Evolutionary conservation across 129 eudicot species (phyloP).

Genomic region (Mikania micrantha): DNA sequence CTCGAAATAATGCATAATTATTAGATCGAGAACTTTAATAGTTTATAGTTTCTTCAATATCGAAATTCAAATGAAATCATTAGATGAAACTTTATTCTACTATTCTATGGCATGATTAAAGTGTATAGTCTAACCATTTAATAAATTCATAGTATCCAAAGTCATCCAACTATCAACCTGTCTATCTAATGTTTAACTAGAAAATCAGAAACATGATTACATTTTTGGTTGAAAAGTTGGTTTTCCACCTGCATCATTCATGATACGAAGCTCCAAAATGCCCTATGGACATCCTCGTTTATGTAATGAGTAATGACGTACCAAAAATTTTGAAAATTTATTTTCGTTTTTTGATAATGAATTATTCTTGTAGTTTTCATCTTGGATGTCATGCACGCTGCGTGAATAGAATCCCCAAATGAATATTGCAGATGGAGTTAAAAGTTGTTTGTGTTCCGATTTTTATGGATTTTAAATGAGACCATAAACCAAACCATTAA

Average conservation of each 20-base stretch:
- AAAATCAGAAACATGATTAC: background rate
- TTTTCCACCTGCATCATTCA: background rate
- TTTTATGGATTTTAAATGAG: too few relatives aligned
- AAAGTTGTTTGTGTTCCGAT: too few relatives aligned
- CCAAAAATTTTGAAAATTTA: too few relatives aligned
- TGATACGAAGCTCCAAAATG: background rate
- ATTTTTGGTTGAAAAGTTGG: background rate
- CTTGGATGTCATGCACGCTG: too few relatives aligned
- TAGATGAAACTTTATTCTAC: background rate
- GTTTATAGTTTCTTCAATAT: background rate
- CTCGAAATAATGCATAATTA: background rate
- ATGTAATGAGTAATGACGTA: too few relatives aligned
- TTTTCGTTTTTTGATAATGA: too few relatives aligned
- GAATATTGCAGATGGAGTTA: too few relatives aligned
- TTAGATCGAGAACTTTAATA: constrained; percentile 4
- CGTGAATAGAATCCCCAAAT: too few relatives aligned
- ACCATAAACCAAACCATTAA: too few relatives aligned
- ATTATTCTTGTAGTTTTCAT: too few relatives aligned
- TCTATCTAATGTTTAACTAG: background rate
- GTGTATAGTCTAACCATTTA: background rate
- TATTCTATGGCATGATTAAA: constrained; percentile 18
- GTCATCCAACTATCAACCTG: background rate
- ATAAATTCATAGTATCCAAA: background rate
- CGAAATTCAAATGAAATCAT: constrained; percentile 10
- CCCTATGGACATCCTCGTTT: too few relatives aligned